Evolutionary conservation across 345 rosid species (phyloP), one percentile per base, ranked within the genome.

Genomic region (Salix caprea): DNA sequence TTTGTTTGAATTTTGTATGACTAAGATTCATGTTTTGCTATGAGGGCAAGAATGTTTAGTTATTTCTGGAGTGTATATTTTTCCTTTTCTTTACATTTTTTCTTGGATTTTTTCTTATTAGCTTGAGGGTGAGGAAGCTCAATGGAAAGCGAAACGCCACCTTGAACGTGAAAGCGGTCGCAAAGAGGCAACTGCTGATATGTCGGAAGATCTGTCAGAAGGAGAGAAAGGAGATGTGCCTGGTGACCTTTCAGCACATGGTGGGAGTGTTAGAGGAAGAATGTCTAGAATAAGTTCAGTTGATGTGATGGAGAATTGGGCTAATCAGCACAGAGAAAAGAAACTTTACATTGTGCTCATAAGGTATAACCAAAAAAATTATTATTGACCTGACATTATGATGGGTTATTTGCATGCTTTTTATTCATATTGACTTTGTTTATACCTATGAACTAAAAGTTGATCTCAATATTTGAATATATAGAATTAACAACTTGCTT

Each of bases 131-230:
- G 88, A 90, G 71, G 82, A 83, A 74, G 82, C 86, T 28, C 92
- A 88, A 82, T 82, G 94, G 80, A 74, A 79, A 83, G 89, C 92
- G 70, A 91, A 88, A 73, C 92, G 92, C 65, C 89, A 86, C 66
- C 81, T 86, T 74, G 97, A 91, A 65, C 92, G 90, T 69, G 97
- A 91, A 83, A 90, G 85, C 76, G 97, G 88, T 71, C 92, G 94
- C 37, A 86, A 87, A 78, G 97, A 91, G 83, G 97, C 92, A 69
- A 81, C 92, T 48, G 97, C 92, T 81, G 97, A 91, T 80, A 90
- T 91, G 97, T 91, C 97, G 4, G 96, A 91, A 83, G 97, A 91
- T 79, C 85, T 91, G 74, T 91, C 97, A 16, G 97, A 91, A 81
- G 97, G 94, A 62, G 96, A 91, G 84, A 90, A 89, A 77, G 97